A percentile compares a stretch with the other conserved stretches of the same genome.
phyloP scores from a whole-genome alignment of 2,329 filamentous ascomycete genomes.

The Epicoccum sorghinum region DNA sequence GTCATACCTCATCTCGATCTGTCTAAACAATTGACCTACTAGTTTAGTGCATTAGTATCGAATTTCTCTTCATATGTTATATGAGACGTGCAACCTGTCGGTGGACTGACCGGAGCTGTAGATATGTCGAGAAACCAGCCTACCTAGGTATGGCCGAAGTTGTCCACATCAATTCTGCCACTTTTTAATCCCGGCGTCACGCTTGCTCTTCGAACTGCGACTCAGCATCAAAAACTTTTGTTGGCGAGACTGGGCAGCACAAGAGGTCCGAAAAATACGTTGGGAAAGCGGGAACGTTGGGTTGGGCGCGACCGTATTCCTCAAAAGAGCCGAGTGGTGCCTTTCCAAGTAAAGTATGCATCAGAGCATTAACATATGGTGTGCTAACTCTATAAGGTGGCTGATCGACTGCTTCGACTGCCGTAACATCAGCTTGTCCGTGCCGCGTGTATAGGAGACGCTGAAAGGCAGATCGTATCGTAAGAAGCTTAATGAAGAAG shows the following conservation, averaged over 20 bases:
- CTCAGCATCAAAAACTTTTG: neutral
- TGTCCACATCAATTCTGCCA: no score
- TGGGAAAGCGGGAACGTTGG: conserved; percentile 1
- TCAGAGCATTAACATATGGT: conserved; percentile 3
- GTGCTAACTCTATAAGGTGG: neutral
- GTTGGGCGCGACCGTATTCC: conserved; percentile 5
- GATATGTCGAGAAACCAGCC: neutral
- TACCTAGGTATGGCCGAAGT: no score
- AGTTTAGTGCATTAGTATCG: neutral
- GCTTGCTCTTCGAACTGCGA: neutral
- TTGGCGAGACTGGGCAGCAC: neutral
- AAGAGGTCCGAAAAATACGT: neutral
- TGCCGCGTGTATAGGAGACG: neutral
- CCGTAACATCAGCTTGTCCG: no score
- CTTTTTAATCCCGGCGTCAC: no score
- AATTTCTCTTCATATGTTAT: neutral
- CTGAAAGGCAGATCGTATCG: no score
- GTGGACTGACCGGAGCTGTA: no score
- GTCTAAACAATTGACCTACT: neutral
- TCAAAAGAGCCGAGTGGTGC: neutral
- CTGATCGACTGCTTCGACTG: conserved; percentile 4
- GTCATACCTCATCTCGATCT: conserved; percentile 1
- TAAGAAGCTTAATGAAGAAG: no score
- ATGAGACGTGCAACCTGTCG: neutral
- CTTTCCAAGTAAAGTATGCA: neutral